Base-by-base conservation (phyloP, 192 early-diverging fungal genomes). In the Spizellomyces punctatus region DNA sequence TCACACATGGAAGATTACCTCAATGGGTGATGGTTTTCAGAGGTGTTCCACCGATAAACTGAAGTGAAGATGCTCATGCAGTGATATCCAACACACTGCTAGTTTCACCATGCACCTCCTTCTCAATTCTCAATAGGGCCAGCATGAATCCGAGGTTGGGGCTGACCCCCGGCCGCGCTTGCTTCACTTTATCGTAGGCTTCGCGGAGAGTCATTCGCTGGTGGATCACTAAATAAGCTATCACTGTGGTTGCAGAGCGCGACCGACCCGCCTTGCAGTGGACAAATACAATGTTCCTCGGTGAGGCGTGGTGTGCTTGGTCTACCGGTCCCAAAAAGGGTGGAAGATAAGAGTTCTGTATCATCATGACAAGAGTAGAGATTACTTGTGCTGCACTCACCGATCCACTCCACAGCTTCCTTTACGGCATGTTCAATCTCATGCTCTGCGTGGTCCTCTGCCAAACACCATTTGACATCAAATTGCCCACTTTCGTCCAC, bases 91-190 rank as follows among this genome's bases (percentile, higher is more conserved):
- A 19, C 14, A 54, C 50, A 54, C 50, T 54, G 50, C 50, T 54
- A n/a, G 50, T 54, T 19, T 54, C 71, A 9, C 83, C 89, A 60
- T 85, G 77, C 4, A 88, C 78, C 16, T 84, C 75, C 58, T 83
- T 81, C 77, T 93, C 91, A 49, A 93, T 73, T 59, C 85, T 81
- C 78, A 89, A 77, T 55, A 93, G 59, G 48, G 91, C 85, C 16
- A 88, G 78, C 63, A 90, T 86, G 76, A 93, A 93, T 12, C 91
- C 91, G 77, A 93, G 85, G 71, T 93, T 93, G 22, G 90, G 90
- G 10, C 85, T 88, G 65, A 91, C 88, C n/a, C 85, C 85, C 36
- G 83, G 79, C 12, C 91, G 69, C n/a, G 81, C 80, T 52, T 84
- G 78, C 41, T 86, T 82, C 4, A 93, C 88, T 72, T 83, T 86